Base-by-base conservation (phyloP, 2,329 filamentous ascomycete species). In the Zalaria obscura region DNA sequence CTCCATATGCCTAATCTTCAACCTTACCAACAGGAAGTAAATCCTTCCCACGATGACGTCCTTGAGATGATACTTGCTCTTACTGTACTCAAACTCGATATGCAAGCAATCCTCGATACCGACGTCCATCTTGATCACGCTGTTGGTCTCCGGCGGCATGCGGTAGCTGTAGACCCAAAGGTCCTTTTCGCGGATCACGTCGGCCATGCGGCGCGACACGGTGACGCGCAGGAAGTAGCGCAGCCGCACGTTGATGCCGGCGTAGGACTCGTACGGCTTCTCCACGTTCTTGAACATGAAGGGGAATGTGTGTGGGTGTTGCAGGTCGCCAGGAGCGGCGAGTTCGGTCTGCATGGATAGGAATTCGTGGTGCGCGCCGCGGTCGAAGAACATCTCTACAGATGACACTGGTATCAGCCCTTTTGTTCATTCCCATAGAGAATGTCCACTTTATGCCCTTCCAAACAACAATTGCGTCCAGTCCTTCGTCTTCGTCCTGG, bases 281-380 rank as follows among this genome's bases (percentile, higher is more conserved):
- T 98, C 91, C 55, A 98, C 87, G 64, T 96, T 98, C 66, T 96
- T 96, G 77, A 98, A 98, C 70, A 95, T 93, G 76, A 98, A 98
- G 52, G 93, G 86, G 64, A 94, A 95, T 38, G 88, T 95, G 68
- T 98, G 91, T 35, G 91, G 91, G 66, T 98, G 93, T 61, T 96
- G 91, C 44, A 98, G 82, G 69, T 98, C 91, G 62, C 91, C 91
- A 2, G 91, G 91, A 11, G 91, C 88, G 11, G 91, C 91, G 34
- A 98, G 79, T 66, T 98, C 91, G 65, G 96, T 93, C 54, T 91
- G 89, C 27, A 96, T 77, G 31, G 87, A 94, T 45, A 98, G 81
- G 66, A 98, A 98, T 67, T 98, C 91, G 72, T 98, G 94, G 69
- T 96, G 91, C 63, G 95, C 98, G 55, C 89, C 89, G 58, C 91